Evolutionary conservation across 306 rosid genomes (phyloP).

Genomic region (Malus orientalis): DNA sequence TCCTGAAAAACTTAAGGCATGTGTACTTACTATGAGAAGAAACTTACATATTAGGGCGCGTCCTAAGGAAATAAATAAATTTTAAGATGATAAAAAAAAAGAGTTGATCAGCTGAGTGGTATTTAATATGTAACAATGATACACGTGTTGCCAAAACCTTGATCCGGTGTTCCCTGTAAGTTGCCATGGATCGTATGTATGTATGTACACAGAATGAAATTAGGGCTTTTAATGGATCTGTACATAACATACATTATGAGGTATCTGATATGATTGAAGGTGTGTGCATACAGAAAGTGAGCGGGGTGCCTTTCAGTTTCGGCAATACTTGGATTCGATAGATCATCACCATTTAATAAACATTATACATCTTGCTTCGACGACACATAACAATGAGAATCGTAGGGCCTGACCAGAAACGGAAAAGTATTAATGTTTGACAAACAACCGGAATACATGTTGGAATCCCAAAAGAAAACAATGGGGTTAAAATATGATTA

Average conservation of each 20-base stretch:
- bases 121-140: not conserved
- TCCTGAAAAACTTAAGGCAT: too few species aligned
- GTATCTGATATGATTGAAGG: not conserved
- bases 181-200: not conserved
- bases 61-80: too few species aligned
- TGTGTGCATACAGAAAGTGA: not conserved
- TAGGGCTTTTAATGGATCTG: not conserved
- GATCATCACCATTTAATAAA: not conserved
- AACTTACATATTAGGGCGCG: too few species aligned
- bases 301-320: not conserved
- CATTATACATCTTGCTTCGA: not conserved
- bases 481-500: too few species aligned
- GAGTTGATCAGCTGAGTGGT: too few species aligned
- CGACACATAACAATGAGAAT: not conserved
- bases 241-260: not conserved
- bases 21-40: too few species aligned
- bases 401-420: conserved; percentile 39
- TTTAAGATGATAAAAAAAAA: too few species aligned
- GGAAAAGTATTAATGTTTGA: conserved; percentile 51
- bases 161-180: not conserved
- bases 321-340: not conserved
- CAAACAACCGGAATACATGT: not conserved
- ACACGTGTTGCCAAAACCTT: not conserved
- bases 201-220: not conserved
- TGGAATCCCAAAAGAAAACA: too few species aligned